phyloP scores from a whole-genome alignment of 345 rosid species.

The Populus davidiana region DNA sequence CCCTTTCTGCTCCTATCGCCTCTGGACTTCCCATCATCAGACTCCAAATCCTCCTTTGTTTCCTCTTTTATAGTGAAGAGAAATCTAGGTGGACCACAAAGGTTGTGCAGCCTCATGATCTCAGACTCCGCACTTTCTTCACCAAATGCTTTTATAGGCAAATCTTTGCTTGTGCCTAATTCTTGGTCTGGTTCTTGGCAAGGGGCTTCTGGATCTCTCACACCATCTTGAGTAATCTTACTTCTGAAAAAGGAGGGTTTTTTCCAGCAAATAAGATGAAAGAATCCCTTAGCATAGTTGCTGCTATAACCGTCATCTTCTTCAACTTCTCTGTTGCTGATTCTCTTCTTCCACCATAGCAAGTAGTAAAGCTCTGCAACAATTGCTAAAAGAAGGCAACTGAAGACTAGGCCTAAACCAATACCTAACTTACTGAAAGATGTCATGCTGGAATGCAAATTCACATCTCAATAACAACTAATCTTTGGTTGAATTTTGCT shows the following conservation, averaged over 20 bases:
- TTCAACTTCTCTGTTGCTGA: conserved; percentile 29
- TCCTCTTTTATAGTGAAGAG: conserved; percentile 96
- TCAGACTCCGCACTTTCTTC: conserved; percentile 68
- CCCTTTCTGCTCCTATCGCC: conserved; percentile 48
- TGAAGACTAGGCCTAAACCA: conserved; percentile 65
- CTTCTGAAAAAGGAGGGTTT: conserved; percentile 40
- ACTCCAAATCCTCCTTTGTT: conserved; percentile 90
- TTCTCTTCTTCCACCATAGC: conserved; percentile 80
- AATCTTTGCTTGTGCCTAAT: conserved; percentile 55
- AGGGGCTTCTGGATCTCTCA: conserved; percentile 19
- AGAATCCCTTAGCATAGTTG: conserved; percentile 55
- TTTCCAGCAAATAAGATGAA: conserved; percentile 61
- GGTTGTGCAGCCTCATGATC: conserved; percentile 89
- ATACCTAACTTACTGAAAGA: conserved; percentile 66
- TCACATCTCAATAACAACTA: conserved; percentile 43
- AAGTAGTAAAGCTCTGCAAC: conserved; percentile 69
- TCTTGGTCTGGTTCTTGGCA: conserved; percentile 47
- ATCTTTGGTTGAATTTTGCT: neutral
- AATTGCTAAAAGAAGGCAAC: conserved; percentile 64
- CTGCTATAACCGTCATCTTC: conserved; percentile 39
- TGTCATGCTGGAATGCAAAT: conserved; percentile 44
- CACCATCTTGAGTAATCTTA: conserved; percentile 16
- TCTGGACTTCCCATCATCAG: conserved; percentile 75
- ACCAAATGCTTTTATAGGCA: conserved; percentile 42
- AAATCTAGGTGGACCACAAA: conserved; percentile 78